Evolutionary conservation across 805 yeast species (phyloP), one percentile per base, ranked within the genome.

Genomic region (Lipomyces spencermartinsiae): DNA sequence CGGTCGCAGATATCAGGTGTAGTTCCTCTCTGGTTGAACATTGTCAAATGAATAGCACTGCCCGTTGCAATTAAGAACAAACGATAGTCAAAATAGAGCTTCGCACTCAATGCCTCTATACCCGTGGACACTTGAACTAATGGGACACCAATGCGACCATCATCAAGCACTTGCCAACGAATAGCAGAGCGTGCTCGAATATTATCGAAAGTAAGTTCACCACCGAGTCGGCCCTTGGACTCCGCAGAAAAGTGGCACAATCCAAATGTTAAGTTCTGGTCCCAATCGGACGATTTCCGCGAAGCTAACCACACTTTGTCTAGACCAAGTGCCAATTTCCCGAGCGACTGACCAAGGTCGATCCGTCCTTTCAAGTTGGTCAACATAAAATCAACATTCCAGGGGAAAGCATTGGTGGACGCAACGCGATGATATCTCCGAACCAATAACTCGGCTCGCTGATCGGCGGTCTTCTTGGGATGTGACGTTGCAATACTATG

Each of bases 301-400:
- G 93, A 85, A 0, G 88, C 82, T 0, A 87, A 82, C 94, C 97
- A 92, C 5, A 88, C 77, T 39, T 85, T 80, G 63, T 88, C 89
- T 33, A 91, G 70, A 0, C 77, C 77, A 6, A 91, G 77, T 1
- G 83, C 79, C 58, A 91, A 76, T 14, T 85, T 82, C 22, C 98
- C 98, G 49, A 94, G 79, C 0, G 97, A 87, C 56, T 90, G 90
- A 0, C 98, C 98, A 68, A 94, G 82, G 73, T 93, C 96, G 29
- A 92, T 86, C 37, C 82, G 83, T 4, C 89, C 83, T 0, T 80
- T 76, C 1, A 88, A 78, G 65, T 86, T 85, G 0, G 82, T 74
- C 2, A 93, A 77, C 10, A 87, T 79, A 34, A 90, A 76, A 10
- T 89, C 86, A 37, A 90, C 76, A 16, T 86, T 83, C 91, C 96